Evolutionary conservation across 768 basidiomycete genomes (phyloP).

Genomic region (Peribolospora baueri): DNA sequence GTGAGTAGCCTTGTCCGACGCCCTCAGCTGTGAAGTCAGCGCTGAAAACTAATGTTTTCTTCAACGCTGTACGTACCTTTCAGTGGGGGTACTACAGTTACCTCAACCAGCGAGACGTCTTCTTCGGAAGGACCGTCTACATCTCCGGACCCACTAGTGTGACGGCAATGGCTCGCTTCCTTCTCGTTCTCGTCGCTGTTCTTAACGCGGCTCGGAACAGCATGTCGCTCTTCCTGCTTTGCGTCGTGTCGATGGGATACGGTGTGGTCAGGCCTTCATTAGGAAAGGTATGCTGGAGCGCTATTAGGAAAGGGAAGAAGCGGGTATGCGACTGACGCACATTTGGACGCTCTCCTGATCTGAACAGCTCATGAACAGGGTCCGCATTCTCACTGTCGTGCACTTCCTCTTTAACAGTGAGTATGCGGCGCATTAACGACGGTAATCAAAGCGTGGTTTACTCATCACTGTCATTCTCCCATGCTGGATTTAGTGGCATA

Average conservation of each 20-base stretch:
- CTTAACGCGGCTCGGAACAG: conserved; percentile 79
- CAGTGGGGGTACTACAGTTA: conserved; percentile 67
- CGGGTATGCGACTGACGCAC: too few relatives aligned
- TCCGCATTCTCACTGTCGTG: conserved; percentile 50
- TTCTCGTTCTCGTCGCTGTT: conserved; percentile 87
- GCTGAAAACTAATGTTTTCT: background rate
- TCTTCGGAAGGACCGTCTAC: conserved; percentile 16
- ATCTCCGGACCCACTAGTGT: conserved; percentile 33
- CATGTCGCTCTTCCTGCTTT: conserved; percentile 67
- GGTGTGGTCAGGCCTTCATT: conserved; percentile 77
- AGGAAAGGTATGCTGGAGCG: conserved; percentile 27
- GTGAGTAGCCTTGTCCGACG: conserved; percentile 33
- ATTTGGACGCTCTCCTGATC: too few relatives aligned
- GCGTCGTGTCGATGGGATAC: conserved; percentile 75
- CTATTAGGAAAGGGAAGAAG: too few relatives aligned
- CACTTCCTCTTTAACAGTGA: conserved; percentile 87
- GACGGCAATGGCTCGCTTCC: conserved; percentile 46
- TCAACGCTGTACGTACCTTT: background rate
- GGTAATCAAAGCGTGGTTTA: background rate
- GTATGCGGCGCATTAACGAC: conserved; percentile 12
- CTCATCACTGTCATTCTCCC: background rate
- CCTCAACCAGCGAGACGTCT: conserved; percentile 30
- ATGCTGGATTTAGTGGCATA: conserved; percentile 36
- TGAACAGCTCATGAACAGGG: conserved; percentile 37
- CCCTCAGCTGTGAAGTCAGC: background rate